These are phyloP conservation scores for Ascochyta pisi DNA, from an alignment of 2,329 filamentous ascomycete genomes.

Conservation along the genomic window DNA sequence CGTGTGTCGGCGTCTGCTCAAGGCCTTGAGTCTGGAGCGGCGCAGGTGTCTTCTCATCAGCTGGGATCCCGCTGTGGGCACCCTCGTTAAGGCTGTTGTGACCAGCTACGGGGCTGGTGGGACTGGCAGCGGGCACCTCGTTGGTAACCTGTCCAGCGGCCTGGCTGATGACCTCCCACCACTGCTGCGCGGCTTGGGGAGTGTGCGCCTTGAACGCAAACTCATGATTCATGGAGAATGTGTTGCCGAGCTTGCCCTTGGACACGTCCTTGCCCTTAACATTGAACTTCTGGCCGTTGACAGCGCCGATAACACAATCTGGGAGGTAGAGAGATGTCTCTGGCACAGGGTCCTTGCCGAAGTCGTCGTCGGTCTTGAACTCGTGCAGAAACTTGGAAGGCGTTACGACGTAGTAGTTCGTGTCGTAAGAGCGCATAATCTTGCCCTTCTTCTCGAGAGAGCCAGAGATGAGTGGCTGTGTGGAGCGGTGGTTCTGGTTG, in stretches of 20 bases:
- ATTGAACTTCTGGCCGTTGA: constrained; percentile 83
- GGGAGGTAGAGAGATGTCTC: constrained; percentile 92
- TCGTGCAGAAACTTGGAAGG: constrained; percentile 90
- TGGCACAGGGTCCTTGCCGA: constrained; percentile 74
- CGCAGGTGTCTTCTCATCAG: constrained; percentile 28
- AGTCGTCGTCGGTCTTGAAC: constrained; percentile 89
- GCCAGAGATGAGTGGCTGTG: constrained; percentile 84
- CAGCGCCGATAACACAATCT: constrained; percentile 78
- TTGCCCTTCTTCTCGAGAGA: constrained; percentile 89
- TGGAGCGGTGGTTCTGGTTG: constrained; percentile 83
- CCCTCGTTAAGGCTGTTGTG: constrained; percentile 25
- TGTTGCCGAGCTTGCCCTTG: constrained; percentile 77
- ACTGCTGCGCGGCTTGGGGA: constrained; percentile 78
- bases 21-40: constrained; percentile 46
- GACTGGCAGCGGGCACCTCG: constrained; percentile 48
- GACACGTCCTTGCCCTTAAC: constrained; percentile 94
- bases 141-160: constrained; percentile 61
- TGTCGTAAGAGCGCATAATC: constrained; percentile 80
- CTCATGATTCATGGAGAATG: constrained; percentile 80
- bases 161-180: constrained; percentile 76
- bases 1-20: constrained; percentile 26
- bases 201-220: constrained; percentile 88
- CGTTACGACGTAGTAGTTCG: constrained; percentile 89
- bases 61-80: neutral
- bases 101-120: constrained; percentile 44